Evolutionary conservation across 208 protist species (phyloP), one percentile per base, ranked within the genome.

Genomic region (Plasmodiophora brassicae): DNA sequence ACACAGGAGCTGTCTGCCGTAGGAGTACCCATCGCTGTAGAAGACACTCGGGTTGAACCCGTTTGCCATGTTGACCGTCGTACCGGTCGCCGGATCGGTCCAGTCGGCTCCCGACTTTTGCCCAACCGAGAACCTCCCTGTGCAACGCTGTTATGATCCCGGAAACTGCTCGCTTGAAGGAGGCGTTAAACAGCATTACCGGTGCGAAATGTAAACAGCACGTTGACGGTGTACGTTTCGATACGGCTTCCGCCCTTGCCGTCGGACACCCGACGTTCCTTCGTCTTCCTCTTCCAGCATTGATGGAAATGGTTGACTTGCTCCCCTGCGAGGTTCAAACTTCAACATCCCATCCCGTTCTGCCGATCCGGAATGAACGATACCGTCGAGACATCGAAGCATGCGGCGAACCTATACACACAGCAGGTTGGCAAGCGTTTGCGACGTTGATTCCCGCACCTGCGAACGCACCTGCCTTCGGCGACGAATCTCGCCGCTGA

Each of bases 281-380:
- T 78, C 5, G 65, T 78, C 65, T 78, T 78, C 41, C 41, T 8
- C 41, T 78, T 78, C n/a, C 10, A 14, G 65, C 65, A 78, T 78
- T 78, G 65, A 32, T 78, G 41, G 65, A 78, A 78, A 32, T 78
- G 65, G n/a, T 78, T 44, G 5, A 78, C 65, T 14, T n/a, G n/a
- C n/a, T n/a, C n/a, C n/a, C n/a, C n/a, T n/a, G n/a, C n/a, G n/a
- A n/a, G n/a, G n/a, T n/a, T n/a, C n/a, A n/a, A n/a, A n/a, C n/a
- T n/a, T n/a, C n/a, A n/a, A n/a, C n/a, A n/a, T n/a, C n/a, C n/a
- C n/a, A n/a, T n/a, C n/a, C n/a, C n/a, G n/a, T n/a, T n/a, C n/a
- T n/a, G n/a, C n/a, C n/a, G n/a, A n/a, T n/a, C n/a, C n/a, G n/a
- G n/a, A n/a, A n/a, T n/a, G n/a, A n/a, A n/a, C n/a, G n/a, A n/a